Evolutionary conservation across 257 asterid species (phyloP).

Genomic region (Solanum stenotomum): DNA sequence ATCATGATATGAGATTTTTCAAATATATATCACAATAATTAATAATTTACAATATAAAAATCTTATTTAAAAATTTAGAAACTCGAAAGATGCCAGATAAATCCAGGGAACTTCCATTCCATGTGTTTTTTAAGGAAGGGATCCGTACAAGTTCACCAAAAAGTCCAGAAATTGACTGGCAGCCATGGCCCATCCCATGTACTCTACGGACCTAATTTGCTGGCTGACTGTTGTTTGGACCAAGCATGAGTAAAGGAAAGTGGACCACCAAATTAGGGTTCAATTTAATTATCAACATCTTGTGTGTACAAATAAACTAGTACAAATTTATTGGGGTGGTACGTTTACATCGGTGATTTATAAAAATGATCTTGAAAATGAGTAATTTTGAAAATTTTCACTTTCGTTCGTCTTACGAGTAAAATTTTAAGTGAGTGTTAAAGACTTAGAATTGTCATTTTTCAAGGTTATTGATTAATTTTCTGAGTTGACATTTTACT

Average conservation of each 20-base stretch:
- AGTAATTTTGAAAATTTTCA: neutral
- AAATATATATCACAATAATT: too few relatives aligned
- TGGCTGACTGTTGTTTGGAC: neutral
- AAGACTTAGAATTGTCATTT: neutral
- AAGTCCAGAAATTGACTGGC: neutral
- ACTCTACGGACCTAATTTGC: neutral
- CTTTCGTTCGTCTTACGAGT: rapidly evolving
- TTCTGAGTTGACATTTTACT: neutral
- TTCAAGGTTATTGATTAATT: neutral
- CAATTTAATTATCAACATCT: neutral
- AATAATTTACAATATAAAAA: too few relatives aligned
- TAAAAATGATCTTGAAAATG: neutral
- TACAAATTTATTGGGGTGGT: neutral
- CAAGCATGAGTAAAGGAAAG: neutral
- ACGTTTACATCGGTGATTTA: too few relatives aligned
- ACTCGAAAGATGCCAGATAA: neutral
- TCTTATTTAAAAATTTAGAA: too few relatives aligned
- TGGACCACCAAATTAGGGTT: neutral
- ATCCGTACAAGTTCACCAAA: neutral
- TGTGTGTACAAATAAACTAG: neutral
- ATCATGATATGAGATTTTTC: too few relatives aligned
- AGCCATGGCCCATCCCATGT: neutral
- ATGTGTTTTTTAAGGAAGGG: neutral
- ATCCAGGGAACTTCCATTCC: neutral
- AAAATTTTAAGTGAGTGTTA: neutral